phyloP scores from a whole-genome alignment of 129 eudicot genomes.

The Arctium minus region DNA sequence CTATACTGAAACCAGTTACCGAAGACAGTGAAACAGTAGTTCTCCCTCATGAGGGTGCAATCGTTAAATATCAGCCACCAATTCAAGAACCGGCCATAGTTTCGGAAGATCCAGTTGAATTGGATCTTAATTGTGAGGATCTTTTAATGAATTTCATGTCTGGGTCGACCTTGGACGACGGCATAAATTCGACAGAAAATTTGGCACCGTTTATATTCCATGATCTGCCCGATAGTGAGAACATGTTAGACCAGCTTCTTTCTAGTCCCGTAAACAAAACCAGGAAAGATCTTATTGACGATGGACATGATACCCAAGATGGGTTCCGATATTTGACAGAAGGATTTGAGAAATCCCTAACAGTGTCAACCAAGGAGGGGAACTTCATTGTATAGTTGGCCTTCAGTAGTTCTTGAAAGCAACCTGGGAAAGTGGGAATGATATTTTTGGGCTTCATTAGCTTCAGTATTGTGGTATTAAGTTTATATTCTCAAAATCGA shows the following conservation, averaged over 20 bases:
- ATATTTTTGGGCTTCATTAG: not conserved
- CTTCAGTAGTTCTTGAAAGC: not conserved
- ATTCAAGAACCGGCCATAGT: conserved; percentile 19
- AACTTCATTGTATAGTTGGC: conserved; percentile 4
- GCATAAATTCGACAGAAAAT: conserved; percentile 27
- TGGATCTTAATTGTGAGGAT: conserved; percentile 54
- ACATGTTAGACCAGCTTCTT: conserved; percentile 62
- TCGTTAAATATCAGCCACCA: conserved; percentile 71
- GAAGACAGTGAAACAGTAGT: conserved; percentile 33
- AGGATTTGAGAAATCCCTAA: conserved; percentile 26
- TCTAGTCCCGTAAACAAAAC: conserved; percentile 34
- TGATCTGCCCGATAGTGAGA: conserved; percentile 44
- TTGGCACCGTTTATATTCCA: conserved; percentile 31
- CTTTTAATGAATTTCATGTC: conserved; percentile 44
- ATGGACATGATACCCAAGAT: not conserved
- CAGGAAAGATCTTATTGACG: conserved; percentile 4
- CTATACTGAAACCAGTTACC: conserved; percentile 39
- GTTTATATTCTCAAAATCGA: not conserved
- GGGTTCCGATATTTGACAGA: conserved; percentile 19
- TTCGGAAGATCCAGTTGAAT: conserved; percentile 36
- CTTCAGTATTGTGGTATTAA: not conserved
- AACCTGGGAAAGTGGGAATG: conserved; percentile 9
- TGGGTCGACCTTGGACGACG: conserved; percentile 33
- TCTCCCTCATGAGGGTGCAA: conserved; percentile 45
- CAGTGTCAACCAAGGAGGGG: conserved; percentile 22